Conservation (phyloP, 768 basidiomycete species). For the Mycena sanguinolenta region DNA sequence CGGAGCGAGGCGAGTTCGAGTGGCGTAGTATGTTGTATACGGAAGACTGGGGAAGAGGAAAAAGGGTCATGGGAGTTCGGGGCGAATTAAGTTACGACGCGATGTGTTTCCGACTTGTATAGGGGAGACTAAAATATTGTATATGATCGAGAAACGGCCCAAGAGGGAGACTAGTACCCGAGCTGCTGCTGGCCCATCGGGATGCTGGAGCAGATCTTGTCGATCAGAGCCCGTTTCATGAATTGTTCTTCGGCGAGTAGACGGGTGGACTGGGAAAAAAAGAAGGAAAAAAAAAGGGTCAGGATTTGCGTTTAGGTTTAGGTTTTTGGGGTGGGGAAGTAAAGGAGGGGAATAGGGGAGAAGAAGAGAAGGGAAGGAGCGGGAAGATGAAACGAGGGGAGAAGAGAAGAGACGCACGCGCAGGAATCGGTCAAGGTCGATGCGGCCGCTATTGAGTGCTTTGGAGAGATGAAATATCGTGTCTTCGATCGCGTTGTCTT, state of each 20-base stretch:
- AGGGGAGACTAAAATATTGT: too few species aligned
- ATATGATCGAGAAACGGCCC: too few species aligned
- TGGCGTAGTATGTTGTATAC: too few species aligned
- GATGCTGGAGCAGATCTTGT: conserved; percentile 83
- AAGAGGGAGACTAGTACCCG: conserved; percentile 14
- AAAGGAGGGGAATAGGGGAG: background rate
- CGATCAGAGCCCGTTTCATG: conserved; percentile 94
- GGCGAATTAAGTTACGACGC: too few species aligned
- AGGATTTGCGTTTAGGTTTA: too few species aligned
- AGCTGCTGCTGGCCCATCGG: conserved; percentile 58
- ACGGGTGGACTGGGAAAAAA: conserved; percentile 73
- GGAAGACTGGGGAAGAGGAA: too few species aligned
- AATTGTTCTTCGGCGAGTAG: conserved; percentile 96
- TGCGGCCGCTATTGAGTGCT: conserved; percentile 89
- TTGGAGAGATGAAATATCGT: conserved; percentile 97
- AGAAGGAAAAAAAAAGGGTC: too few species aligned
- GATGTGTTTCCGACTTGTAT: too few species aligned
- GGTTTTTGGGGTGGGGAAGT: too few species aligned
- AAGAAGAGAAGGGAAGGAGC: background rate
- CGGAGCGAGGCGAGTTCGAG: too few species aligned
- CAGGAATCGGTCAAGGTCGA: conserved; percentile 95
- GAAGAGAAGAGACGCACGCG: conserved; percentile 67
- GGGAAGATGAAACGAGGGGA: conserved; percentile 29
- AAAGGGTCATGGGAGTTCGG: too few species aligned
- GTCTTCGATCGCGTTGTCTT: conserved; percentile 98